Conservation (phyloP, 306 rosid genomes). For the Vigna radiata region DNA sequence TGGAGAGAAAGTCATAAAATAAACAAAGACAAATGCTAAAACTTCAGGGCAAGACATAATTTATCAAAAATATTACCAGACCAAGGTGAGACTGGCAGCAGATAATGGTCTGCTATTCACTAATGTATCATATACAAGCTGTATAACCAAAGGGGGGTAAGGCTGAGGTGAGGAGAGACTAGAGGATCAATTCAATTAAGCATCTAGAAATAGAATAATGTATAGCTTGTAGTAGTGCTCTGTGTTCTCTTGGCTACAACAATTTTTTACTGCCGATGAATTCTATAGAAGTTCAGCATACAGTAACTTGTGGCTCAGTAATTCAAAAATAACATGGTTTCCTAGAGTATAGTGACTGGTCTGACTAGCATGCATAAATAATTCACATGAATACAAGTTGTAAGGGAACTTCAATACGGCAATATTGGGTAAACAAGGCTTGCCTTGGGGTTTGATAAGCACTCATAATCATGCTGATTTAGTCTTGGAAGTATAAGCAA, state of each 20-base stretch:
- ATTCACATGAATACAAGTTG: constrained; percentile 10
- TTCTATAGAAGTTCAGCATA: constrained; percentile 14
- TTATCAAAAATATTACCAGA: constrained; percentile 31
- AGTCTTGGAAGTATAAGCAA: constrained; percentile 79
- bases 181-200: constrained; percentile 8
- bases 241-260: background rate
- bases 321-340: constrained; percentile 15
- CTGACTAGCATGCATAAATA: constrained; percentile 21
- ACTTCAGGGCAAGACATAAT: constrained; percentile 16
- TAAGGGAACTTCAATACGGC: constrained; percentile 4
- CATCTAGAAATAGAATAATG: constrained; percentile 23
- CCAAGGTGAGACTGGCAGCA: constrained; percentile 25
- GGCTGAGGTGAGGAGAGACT: background rate
- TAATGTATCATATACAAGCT: constrained; percentile 4
- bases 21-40: constrained; percentile 21
- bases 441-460: constrained; percentile 76
- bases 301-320: background rate
- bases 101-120: constrained; percentile 13
- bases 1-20: constrained; percentile 8
- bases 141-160: background rate
- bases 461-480: constrained; percentile 65
- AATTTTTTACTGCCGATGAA: background rate
- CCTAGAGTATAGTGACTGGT: constrained; percentile 15
- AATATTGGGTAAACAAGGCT: constrained; percentile 44
- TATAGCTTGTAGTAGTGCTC: constrained; percentile 7